Evolutionary conservation across 2,329 filamentous ascomycete species (phyloP).

Genomic region (Hymenoscyphus linearis): DNA sequence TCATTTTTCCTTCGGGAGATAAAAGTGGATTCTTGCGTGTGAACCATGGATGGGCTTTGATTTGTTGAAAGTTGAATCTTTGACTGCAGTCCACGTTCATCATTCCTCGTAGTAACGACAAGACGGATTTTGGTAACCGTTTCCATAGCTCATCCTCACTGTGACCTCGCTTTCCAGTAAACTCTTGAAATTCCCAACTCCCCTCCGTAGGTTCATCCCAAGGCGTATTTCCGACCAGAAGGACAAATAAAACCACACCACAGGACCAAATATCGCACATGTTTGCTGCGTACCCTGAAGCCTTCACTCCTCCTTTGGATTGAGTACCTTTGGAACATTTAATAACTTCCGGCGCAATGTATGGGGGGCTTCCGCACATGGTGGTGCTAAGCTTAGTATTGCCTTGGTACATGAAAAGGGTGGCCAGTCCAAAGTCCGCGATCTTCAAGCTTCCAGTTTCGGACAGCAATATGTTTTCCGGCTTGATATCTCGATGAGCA

Average conservation of each 20-base stretch:
- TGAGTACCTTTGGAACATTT: conserved; percentile 41
- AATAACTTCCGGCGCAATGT: conserved; percentile 91
- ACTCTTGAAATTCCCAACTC: conserved; percentile 91
- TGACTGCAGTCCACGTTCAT: conserved; percentile 70
- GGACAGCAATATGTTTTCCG: conserved; percentile 90
- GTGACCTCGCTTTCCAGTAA: conserved; percentile 70
- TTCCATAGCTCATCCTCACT: conserved; percentile 84
- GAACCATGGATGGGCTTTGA: conserved; percentile 92
- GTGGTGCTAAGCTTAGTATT: conserved; percentile 77
- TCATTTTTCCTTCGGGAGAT: conserved; percentile 65
- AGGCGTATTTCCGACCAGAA: conserved; percentile 92
- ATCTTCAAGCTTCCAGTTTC: conserved; percentile 83
- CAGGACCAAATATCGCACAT: conserved; percentile 94
- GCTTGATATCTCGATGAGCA: conserved; percentile 86
- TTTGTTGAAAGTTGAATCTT: conserved; percentile 79
- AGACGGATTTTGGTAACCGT: conserved; percentile 64
- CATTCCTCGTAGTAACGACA: conserved; percentile 88
- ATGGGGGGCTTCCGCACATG: conserved; percentile 92
- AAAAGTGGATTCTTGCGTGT: conserved; percentile 77
- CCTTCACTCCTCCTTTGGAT: conserved; percentile 45
- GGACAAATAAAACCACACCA: conserved; percentile 93
- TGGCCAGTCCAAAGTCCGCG: conserved; percentile 94
- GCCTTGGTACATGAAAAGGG: conserved; percentile 86
- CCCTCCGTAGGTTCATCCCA: conserved; percentile 88
- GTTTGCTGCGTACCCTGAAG: conserved; percentile 66